A percentile compares a stretch with the other conserved stretches of the same genome.
These are phyloP conservation scores for Lanmaoa pseudosensibilis DNA, from an alignment of 768 basidiomycete genomes.

Conservation along the genomic window DNA sequence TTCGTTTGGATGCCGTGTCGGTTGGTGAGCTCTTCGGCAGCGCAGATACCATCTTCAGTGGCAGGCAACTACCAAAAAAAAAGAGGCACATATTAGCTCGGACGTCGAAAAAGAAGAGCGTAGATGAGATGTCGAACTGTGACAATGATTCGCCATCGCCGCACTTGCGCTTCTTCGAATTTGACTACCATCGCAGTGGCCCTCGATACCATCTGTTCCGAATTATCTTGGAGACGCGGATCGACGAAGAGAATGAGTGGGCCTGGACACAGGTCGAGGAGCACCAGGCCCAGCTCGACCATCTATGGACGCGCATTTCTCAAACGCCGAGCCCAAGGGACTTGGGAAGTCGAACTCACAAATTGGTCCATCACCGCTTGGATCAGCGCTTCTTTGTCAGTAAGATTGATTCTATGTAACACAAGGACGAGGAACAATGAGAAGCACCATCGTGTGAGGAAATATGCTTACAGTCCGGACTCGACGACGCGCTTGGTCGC, in stretches of 20 bases:
- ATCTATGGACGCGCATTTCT: slow-evolving; percentile 37
- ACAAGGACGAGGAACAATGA: not conserved
- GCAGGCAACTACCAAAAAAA: slow-evolving; percentile 50
- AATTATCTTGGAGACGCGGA: slow-evolving; percentile 42
- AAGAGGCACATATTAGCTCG: not conserved
- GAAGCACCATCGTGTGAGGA: not conserved
- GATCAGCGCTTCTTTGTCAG: slow-evolving; percentile 19
- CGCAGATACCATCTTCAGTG: slow-evolving; percentile 52
- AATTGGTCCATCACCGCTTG: slow-evolving; percentile 29
- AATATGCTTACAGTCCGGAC: slow-evolving; percentile 16
- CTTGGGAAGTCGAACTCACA: slow-evolving; percentile 24
- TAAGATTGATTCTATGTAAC: slow-evolving; percentile 16
- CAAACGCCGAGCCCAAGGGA: not conserved
- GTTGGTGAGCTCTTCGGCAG: slow-evolving; percentile 42
- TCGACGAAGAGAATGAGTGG: slow-evolving; percentile 54
- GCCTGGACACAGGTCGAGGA: slow-evolving; percentile 46
- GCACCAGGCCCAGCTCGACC: slow-evolving; percentile 47
- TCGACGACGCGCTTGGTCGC: slow-evolving; percentile 33
- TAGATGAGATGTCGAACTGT: slow-evolving; percentile 38
- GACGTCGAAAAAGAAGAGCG: not conserved
- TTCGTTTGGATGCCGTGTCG: slow-evolving; percentile 48
- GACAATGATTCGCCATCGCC: slow-evolving; percentile 44
- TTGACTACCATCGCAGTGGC: slow-evolving; percentile 42
- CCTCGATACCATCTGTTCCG: slow-evolving; percentile 40
- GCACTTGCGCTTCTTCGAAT: slow-evolving; percentile 43